Evolutionary conservation across 2,329 filamentous ascomycete species (phyloP), one percentile per base, ranked within the genome.

Genomic region (Hymenoscyphus repandus): DNA sequence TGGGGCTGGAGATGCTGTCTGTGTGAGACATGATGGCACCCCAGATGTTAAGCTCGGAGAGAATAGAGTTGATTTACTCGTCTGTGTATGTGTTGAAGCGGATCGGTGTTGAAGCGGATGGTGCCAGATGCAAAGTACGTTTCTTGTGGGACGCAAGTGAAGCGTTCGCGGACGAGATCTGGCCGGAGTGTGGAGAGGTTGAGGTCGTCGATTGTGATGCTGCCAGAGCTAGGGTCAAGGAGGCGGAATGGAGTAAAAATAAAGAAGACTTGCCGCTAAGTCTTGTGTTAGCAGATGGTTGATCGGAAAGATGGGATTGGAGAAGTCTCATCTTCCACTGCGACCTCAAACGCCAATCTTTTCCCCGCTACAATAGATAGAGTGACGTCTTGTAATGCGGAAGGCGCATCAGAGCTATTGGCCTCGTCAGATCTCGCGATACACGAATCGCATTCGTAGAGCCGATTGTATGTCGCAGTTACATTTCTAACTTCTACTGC

Each of bases 301-400:
- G 22, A 27, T 27, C n/a, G 22, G 7, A 7, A 27, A 27, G 22
- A 27, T 27, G 22, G 7, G 22, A 27, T 27, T 27, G 22, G 7
- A 71, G 30, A 80, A 70, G 3, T 79, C 46, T 72, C 72, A 1
- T 70, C 69, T 70, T 20, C 34, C 39, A 68, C 3, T 41, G 12
- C 45, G 45, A 1, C 78, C 78, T 34, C 74, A 77, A 6, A 80
- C 66, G 2, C 73, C 70, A 5, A 77, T 63, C 48, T 74, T 74
- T 55, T 78, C 70, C 76, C 76, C 0, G 51, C 40, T 6, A 11
- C 12, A 12, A 53, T 50, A 13, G 40, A 45, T 10, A 50, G 20
- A 32, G 43, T 51, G 41, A 53, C 32, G 18, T 41, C 31, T 20
- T 53, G 22, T 37, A 37, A 11, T 11, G 34, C 34, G 15, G 34